Conservation (phyloP, 169 alveolate genomes). For the Besnoitia besnoiti region DNA sequence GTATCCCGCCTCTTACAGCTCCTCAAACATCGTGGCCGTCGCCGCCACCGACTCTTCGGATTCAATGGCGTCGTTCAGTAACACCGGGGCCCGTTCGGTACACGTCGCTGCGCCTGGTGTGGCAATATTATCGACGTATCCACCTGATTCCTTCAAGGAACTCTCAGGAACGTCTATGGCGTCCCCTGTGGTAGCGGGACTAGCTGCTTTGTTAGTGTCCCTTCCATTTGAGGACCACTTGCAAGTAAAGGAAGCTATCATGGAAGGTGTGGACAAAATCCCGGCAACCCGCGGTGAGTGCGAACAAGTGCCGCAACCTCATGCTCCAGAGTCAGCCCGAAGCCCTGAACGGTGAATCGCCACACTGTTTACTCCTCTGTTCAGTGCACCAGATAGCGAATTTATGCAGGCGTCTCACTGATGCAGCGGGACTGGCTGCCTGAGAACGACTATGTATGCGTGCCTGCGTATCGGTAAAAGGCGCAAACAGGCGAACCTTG, state of each 20-base stretch:
- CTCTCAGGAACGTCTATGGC: constrained; percentile 79
- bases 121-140: constrained; percentile 70
- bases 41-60: constrained; percentile 70
- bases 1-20: constrained; percentile 72
- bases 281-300: neutral
- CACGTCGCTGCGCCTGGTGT: constrained; percentile 69
- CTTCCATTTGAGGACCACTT: constrained; percentile 25
- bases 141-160: constrained; percentile 58
- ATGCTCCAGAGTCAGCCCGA: neutral
- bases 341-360: neutral
- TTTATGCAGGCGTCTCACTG: neutral
- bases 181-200: constrained; percentile 75
- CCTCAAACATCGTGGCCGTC: constrained; percentile 71
- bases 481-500: too few species aligned
- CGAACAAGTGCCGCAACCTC: neutral
- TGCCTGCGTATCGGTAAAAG: too few species aligned
- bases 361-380: too few species aligned
- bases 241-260: constrained; percentile 7
- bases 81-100: constrained; percentile 27
- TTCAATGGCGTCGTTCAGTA: constrained; percentile 38
- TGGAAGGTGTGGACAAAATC: constrained; percentile 13
- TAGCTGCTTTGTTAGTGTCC: constrained; percentile 57
- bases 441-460: too few species aligned
- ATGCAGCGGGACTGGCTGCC: too few species aligned
- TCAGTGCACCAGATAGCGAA: neutral